Percentiles rank a stretch among this genome's conserved stretches.
phyloP scores from a whole-genome alignment of 2,329 filamentous ascomycete species.

The Laburnicola sp. region DNA sequence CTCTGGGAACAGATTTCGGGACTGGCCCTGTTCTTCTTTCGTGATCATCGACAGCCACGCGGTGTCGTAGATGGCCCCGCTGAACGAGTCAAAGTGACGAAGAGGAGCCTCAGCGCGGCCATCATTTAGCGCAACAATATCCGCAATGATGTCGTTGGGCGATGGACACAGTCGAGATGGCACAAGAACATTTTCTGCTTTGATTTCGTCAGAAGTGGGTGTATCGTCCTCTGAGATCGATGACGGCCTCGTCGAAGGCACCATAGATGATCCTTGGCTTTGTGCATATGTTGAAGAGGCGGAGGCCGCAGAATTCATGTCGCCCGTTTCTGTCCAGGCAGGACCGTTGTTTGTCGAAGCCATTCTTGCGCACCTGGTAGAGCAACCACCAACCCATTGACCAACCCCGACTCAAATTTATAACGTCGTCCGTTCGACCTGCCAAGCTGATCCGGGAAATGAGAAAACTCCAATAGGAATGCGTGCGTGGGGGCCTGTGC shows the following conservation, averaged over 20 bases:
- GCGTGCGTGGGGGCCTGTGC: not conserved
- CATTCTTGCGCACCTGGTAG: constrained; percentile 3
- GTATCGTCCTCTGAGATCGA: no score
- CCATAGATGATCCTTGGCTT: no score
- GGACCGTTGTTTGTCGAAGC: not conserved
- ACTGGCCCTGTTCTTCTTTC: not conserved
- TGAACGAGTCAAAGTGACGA: constrained; percentile 12
- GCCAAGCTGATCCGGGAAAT: not conserved
- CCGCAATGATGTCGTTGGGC: constrained; percentile 7
- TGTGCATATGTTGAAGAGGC: no score
- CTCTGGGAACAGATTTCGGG: constrained; percentile 9
- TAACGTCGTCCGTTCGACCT: not conserved
- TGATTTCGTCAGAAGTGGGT: no score
- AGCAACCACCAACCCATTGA: not conserved
- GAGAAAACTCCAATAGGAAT: not conserved
- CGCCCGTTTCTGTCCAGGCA: no score
- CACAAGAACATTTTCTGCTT: no score
- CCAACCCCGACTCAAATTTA: not conserved
- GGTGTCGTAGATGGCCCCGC: constrained; percentile 15
- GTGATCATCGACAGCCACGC: constrained; percentile 21
- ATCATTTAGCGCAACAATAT: constrained; percentile 2
- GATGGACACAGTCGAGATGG: not conserved
- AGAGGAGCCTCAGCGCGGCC: no score
- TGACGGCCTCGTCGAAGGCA: no score
- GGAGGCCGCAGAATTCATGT: no score